Conservation (phyloP, 805 yeast species). For the Wickerhamomyces strasburgensis region DNA sequence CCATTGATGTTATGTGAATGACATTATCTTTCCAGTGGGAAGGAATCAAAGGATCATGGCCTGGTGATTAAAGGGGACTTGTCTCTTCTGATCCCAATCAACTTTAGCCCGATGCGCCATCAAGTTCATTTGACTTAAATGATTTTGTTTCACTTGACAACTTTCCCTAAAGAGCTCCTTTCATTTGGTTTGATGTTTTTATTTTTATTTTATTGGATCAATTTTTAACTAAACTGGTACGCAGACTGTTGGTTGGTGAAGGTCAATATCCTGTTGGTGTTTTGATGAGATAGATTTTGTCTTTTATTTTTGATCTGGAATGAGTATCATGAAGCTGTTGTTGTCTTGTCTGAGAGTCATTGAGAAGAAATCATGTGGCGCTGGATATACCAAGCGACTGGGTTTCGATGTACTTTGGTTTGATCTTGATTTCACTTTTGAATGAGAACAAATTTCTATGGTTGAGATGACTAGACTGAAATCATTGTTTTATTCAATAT, state of each 20-base stretch:
- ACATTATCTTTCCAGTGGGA: constrained; percentile 3
- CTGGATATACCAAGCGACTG: neutral
- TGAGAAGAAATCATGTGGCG: neutral
- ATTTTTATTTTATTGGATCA: neutral
- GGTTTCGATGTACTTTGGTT: too few species aligned
- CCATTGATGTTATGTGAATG: constrained; percentile 1
- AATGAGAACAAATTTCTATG: too few species aligned
- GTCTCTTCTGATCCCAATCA: constrained; percentile 1
- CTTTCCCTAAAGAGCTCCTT: neutral
- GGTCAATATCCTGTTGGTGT: too few species aligned
- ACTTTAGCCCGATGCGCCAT: constrained; percentile 31
- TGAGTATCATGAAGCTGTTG: neutral
- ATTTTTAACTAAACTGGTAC: too few species aligned
- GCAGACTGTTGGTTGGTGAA: too few species aligned
- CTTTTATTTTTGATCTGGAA: too few species aligned
- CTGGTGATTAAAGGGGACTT: neutral
- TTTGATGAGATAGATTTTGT: too few species aligned
- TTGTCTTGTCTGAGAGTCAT: neutral
- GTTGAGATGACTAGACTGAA: too few species aligned
- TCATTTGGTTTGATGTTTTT: neutral
- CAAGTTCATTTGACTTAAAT: constrained; percentile 27
- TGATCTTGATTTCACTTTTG: too few species aligned
- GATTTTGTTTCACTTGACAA: constrained; percentile 26
- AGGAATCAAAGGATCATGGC: neutral
- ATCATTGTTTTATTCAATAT: too few species aligned